Percentiles rank a stretch among this genome's conserved stretches.
These are phyloP conservation scores for Achlya hypogyna DNA, from an alignment of 352 stramenopile species.

Conservation along the genomic window DNA sequence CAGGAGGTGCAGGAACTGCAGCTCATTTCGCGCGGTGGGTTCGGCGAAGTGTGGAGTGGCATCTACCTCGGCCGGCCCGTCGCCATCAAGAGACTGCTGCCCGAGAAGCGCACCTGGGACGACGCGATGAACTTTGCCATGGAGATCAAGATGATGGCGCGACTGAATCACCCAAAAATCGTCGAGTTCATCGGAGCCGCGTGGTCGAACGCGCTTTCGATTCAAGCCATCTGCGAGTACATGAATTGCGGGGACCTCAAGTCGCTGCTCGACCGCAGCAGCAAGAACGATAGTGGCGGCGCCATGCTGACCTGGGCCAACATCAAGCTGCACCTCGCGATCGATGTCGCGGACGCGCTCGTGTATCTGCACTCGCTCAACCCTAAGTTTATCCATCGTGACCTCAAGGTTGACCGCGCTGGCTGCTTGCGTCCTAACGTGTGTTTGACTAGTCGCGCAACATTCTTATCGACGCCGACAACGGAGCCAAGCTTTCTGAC, in stretches of 20 bases:
- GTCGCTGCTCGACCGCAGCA: constrained; percentile 36
- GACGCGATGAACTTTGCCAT: constrained; percentile 45
- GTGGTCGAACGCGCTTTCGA: constrained; percentile 52
- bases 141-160: constrained; percentile 58
- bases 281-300: constrained; percentile 13
- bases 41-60: constrained; percentile 62
- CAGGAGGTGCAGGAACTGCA: constrained; percentile 45
- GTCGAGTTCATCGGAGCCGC: constrained; percentile 57
- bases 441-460: constrained; percentile 32
- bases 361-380: constrained; percentile 66
- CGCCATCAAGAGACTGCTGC: constrained; percentile 46
- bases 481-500: constrained; percentile 52
- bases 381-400: constrained; percentile 51
- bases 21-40: constrained; percentile 49
- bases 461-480: constrained; percentile 51
- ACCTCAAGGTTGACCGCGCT: constrained; percentile 32
- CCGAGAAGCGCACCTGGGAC: constrained; percentile 48
- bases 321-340: constrained; percentile 60
- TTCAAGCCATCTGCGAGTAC: constrained; percentile 54
- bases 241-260: constrained; percentile 62
- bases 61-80: constrained; percentile 58
- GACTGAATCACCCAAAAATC: constrained; percentile 62
- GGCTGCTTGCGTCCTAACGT: not conserved
- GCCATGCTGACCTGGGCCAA: constrained; percentile 44
- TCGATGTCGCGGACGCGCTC: constrained; percentile 57